A percentile compares a stretch with the other conserved stretches of the same genome.
Conservation (phyloP, 805 yeast genomes). For the Grigorovia yakushimaensis region DNA sequence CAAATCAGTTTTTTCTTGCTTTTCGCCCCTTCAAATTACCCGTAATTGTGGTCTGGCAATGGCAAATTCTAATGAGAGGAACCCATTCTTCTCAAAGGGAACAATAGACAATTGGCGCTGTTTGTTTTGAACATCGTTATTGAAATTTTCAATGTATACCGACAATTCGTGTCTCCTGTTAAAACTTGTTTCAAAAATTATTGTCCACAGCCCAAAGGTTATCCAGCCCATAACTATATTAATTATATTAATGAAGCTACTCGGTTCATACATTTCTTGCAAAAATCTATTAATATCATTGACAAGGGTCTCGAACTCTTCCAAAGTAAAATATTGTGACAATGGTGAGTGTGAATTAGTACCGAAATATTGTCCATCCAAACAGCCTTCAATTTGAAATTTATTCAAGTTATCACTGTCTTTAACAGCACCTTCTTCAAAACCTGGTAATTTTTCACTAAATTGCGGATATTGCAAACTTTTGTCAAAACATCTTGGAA, state of each 20-base stretch:
- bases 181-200: not conserved
- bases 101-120: conserved; percentile 32
- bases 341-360: conserved; percentile 44
- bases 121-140: conserved; percentile 15
- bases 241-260: conserved; percentile 31
- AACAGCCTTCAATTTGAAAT: conserved; percentile 33
- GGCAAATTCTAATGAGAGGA: conserved; percentile 32
- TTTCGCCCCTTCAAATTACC: no score
- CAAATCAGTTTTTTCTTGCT: not conserved
- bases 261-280: conserved; percentile 33
- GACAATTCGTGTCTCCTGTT: conserved; percentile 30
- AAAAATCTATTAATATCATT: conserved; percentile 35
- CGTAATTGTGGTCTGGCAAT: not conserved
- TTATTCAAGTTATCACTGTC: conserved; percentile 5
- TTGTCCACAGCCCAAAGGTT: conserved; percentile 34
- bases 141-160: conserved; percentile 29
- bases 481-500: conserved; percentile 43
- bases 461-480: conserved; percentile 42
- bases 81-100: conserved; percentile 45
- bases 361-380: conserved; percentile 41
- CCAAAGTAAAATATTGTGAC: conserved; percentile 27
- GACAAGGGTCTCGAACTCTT: conserved; percentile 37
- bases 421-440: conserved; percentile 51
- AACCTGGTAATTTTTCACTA: conserved; percentile 46
- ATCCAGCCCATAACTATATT: conserved; percentile 31